These are phyloP conservation scores for Pistacia atlantica DNA, from an alignment of 345 rosid species.

Conservation along the genomic window DNA sequence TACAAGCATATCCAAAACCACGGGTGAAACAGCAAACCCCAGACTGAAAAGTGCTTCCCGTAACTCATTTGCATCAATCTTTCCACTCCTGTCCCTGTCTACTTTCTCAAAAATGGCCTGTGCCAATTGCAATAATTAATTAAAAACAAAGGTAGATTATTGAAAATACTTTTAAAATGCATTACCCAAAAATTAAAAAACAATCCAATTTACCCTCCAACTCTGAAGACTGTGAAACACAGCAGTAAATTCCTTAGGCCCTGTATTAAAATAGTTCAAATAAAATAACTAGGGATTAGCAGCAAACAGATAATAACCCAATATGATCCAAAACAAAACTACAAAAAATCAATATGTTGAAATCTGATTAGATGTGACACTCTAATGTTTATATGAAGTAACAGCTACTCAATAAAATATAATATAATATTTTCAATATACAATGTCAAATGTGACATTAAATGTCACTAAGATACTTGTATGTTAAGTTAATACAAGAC, in stretches of 20 bases:
- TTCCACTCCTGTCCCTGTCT: slow-evolving; percentile 88
- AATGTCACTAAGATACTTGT: no score
- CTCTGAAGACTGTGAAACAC: slow-evolving; percentile 93
- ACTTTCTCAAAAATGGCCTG: slow-evolving; percentile 82
- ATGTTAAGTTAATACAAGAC: no score
- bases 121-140: not conserved
- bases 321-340: not conserved
- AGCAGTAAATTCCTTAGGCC: slow-evolving; percentile 80
- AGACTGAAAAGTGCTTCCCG: slow-evolving; percentile 76
- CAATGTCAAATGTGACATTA: no score
- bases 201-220: slow-evolving; percentile 71
- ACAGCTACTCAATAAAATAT: no score
- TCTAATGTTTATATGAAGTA: no score
- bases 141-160: not conserved
- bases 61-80: slow-evolving; percentile 76
- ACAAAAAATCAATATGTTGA: not conserved
- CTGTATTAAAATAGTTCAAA: slow-evolving; percentile 32
- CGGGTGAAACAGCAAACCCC: slow-evolving; percentile 73
- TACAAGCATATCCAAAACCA: slow-evolving; percentile 70
- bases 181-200: not conserved
- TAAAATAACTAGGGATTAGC: no score
- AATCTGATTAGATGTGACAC: no score
- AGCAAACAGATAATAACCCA: not conserved
- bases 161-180: not conserved
- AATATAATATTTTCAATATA: no score